Conservation (phyloP, 176 grass and related monocot genomes). For the Juncus effusus region DNA sequence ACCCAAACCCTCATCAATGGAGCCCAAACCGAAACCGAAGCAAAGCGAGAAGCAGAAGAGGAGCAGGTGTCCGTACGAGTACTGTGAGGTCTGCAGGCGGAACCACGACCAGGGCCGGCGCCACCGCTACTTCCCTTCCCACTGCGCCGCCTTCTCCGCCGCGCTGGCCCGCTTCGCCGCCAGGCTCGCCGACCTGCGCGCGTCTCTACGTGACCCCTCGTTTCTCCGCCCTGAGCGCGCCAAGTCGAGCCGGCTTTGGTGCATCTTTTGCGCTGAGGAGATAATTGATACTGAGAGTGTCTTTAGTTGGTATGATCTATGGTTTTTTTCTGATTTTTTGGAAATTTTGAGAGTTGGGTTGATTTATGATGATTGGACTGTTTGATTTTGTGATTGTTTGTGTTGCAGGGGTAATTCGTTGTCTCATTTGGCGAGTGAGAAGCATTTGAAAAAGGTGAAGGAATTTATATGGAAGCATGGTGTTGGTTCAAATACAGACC, state of each 20-base stretch:
- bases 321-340: not conserved
- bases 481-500: slow-evolving; percentile 43
- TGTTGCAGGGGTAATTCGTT: slow-evolving; percentile 61
- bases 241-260: slow-evolving; percentile 46
- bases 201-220: slow-evolving; percentile 37
- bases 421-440: slow-evolving; percentile 55
- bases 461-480: slow-evolving; percentile 76
- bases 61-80: slow-evolving; percentile 30
- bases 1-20: not conserved
- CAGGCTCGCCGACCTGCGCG: slow-evolving; percentile 59
- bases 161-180: slow-evolving; percentile 54
- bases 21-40: not conserved
- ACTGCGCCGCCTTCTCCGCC: slow-evolving; percentile 35
- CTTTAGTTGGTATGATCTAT: slow-evolving; percentile 52
- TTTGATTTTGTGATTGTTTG: not conserved
- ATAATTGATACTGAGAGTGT: slow-evolving; percentile 41
- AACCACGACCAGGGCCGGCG: slow-evolving; percentile 80
- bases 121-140: slow-evolving; percentile 59
- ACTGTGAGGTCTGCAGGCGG: slow-evolving; percentile 67
- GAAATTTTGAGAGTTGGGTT: slow-evolving; percentile 3
- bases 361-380: not conserved
- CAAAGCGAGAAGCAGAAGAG: not conserved
- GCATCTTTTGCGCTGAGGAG: slow-evolving; percentile 59
- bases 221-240: slow-evolving; percentile 12
- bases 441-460: slow-evolving; percentile 56